These are phyloP conservation scores for Pseudogymnoascus sp. DNA, from an alignment of 2,329 filamentous ascomycete species.

Conservation along the genomic window DNA sequence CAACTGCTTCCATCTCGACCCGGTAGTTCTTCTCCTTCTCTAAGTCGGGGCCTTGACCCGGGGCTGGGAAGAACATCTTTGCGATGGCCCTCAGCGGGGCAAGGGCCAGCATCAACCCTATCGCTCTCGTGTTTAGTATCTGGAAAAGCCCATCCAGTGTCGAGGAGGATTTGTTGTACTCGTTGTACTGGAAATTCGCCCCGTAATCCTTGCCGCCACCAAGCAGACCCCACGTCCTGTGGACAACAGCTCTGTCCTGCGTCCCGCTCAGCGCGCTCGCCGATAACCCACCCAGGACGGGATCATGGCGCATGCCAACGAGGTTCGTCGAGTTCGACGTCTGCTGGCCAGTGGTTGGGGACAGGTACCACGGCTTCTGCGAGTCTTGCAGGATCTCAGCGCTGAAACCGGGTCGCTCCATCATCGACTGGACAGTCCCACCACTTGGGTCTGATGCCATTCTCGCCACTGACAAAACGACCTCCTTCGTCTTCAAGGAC, in stretches of 20 bases:
- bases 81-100: slow-evolving; percentile 34
- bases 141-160: slow-evolving; percentile 40
- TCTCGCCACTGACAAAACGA: not conserved
- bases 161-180: slow-evolving; percentile 45
- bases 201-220: slow-evolving; percentile 45
- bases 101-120: slow-evolving; percentile 30
- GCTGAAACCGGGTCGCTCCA: not conserved
- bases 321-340: slow-evolving; percentile 37
- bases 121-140: slow-evolving; percentile 36
- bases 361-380: not conserved
- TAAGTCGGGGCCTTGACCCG: slow-evolving; percentile 45
- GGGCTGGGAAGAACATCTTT: slow-evolving; percentile 29
- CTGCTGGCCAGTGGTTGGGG: slow-evolving; percentile 18
- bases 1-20: slow-evolving; percentile 58
- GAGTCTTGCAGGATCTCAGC: not conserved
- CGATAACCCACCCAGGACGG: slow-evolving; percentile 48
- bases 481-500: not conserved
- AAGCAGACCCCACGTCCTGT: slow-evolving; percentile 55
- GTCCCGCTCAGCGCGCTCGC: slow-evolving; percentile 39
- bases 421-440: not conserved
- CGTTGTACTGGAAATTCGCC: slow-evolving; percentile 49
- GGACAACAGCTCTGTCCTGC: slow-evolving; percentile 48
- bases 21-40: slow-evolving; percentile 50
- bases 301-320: slow-evolving; percentile 42
- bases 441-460: not conserved